Conservation (phyloP, 345 rosid genomes). For the Gossypium sturtianum region DNA sequence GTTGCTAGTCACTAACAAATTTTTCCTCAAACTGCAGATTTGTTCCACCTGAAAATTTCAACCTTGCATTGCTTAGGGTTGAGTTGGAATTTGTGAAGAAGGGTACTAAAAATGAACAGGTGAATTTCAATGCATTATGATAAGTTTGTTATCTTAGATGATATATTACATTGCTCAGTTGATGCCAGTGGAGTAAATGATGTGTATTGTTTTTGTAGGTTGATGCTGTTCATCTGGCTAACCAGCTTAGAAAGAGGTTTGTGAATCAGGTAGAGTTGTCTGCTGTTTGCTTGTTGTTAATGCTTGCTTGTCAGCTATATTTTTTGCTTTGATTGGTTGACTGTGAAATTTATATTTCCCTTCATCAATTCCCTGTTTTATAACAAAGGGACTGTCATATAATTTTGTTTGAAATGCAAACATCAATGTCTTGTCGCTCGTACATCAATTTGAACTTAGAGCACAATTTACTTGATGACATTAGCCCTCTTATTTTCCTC, state of each 20-base stretch:
- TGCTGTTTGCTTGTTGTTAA: neutral
- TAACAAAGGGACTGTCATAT: neutral
- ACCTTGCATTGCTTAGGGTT: conserved; percentile 69
- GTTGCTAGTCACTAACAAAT: neutral
- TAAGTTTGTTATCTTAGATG: neutral
- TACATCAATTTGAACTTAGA: neutral
- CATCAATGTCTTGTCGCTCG: neutral
- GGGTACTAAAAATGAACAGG: conserved; percentile 89
- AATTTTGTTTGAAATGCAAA: neutral
- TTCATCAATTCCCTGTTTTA: neutral
- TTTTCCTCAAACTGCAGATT: conserved; percentile 41
- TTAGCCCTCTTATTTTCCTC: neutral
- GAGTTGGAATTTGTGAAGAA: conserved; percentile 93
- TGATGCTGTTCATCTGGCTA: conserved; percentile 81
- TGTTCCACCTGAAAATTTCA: conserved; percentile 68
- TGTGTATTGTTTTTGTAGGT: conserved; percentile 36
- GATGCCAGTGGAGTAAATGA: neutral
- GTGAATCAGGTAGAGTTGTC: conserved; percentile 52
- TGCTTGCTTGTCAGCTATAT: neutral
- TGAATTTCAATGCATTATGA: conserved; percentile 11
- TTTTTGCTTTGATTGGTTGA: too few species aligned
- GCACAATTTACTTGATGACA: neutral
- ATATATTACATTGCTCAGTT: neutral
- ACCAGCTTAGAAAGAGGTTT: conserved; percentile 74
- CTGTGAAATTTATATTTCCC: neutral